Base-by-base conservation (phyloP, 345 rosid species). In the Lagerstroemia speciosa region DNA sequence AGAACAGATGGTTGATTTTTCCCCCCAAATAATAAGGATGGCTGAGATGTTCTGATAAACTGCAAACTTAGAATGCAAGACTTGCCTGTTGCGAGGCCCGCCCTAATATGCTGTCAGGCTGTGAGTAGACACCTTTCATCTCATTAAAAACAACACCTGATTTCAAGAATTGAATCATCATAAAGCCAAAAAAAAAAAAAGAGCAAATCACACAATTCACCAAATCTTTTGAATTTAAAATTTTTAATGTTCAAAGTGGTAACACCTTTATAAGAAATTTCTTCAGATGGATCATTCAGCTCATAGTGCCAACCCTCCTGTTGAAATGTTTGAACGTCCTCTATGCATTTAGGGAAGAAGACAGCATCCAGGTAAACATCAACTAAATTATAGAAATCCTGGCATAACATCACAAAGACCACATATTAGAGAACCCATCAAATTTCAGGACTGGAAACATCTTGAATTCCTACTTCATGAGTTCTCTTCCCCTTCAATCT, bases 251-350 rank as follows among this genome's bases (percentile, higher is more conserved):
- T 3, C 11, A 29, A 60, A 71, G 67, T 62, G 26, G 52, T 68
- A 70, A 89, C n/a, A 89, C 98, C 98, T 89, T 93, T 93, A 69
- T 91, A 93, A 71, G 89, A 78, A 72, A 93, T 89, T 65, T 91
- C 97, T 77, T 93, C 96, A 3, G 89, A 83, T 43, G 93, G 91
- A 81, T 87, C 74, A 61, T 93, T 77, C 65, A 93, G 97, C 87
- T 93, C 98, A 62, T 86, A 89, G 80, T 91, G 97, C 96, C 98
- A 93, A 67, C 98, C 98, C 91, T 93, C 98, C 73, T 93, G 98
- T 71, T 93, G 96, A 82, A 93, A 93, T 33, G 94, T 93, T 40
- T 83, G 96, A 65, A 82, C 71, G 78, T 93, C 97, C 80, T 87
- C 88, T 75, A 87, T 84, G 78, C 98, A 93, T 77, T 91, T 91